Conservation (phyloP, 1,284 basidiomycete genomes). For the Volvariella volvacea region DNA sequence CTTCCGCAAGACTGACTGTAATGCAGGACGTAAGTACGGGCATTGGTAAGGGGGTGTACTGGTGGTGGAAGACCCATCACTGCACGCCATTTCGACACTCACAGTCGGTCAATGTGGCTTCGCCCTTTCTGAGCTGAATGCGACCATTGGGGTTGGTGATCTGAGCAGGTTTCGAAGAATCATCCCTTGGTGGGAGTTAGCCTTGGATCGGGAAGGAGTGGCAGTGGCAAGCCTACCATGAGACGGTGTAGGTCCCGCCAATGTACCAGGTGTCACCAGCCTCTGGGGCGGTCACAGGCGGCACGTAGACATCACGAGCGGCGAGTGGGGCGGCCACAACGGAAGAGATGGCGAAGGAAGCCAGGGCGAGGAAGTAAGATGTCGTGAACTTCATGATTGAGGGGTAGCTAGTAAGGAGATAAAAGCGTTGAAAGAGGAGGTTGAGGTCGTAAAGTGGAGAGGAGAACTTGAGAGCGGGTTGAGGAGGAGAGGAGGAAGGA, state of each 20-base stretch:
- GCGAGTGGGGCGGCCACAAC: conserved; percentile 19
- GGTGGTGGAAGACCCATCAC: neutral
- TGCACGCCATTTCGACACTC: too few species aligned
- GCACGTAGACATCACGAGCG: conserved; percentile 41
- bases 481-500: too few species aligned
- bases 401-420: neutral
- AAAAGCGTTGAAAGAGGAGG: neutral
- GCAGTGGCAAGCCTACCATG: conserved; percentile 28
- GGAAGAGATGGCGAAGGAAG: conserved; percentile 15
- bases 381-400: conserved; percentile 8
- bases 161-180: conserved; percentile 28
- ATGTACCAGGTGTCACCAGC: conserved; percentile 32
- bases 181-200: conserved; percentile 26
- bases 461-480: neutral
- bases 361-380: neutral
- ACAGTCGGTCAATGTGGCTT: conserved; percentile 19
- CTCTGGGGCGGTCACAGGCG: conserved; percentile 31
- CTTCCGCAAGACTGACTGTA: conserved; percentile 26
- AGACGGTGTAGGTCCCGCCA: conserved; percentile 35
- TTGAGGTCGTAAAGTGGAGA: neutral
- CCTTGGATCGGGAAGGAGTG: neutral
- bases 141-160: conserved; percentile 40
- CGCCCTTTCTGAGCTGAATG: conserved; percentile 32
- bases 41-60: neutral
- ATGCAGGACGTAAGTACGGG: neutral